Conservation (phyloP, 1,139 yeast genomes). For the Lodderomyces metapsilosis region DNA sequence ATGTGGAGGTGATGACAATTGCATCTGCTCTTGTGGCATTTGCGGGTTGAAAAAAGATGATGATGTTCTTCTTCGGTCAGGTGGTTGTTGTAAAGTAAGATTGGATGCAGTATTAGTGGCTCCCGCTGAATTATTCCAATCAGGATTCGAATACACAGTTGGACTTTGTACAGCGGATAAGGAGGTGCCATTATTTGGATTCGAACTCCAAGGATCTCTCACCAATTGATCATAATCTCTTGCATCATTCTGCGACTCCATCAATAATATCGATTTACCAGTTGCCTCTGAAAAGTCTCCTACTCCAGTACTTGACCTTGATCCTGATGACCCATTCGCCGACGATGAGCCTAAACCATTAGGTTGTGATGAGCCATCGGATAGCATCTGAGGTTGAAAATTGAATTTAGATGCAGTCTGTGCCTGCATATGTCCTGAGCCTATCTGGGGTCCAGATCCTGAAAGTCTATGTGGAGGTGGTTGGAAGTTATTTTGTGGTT, state of each 20-base stretch:
- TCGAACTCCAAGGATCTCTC: constrained; percentile 46
- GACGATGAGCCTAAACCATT: constrained; percentile 17
- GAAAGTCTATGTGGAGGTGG: constrained; percentile 15
- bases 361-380: constrained; percentile 10
- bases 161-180: constrained; percentile 30
- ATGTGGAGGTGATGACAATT: constrained; percentile 3
- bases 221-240: constrained; percentile 52
- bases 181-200: constrained; percentile 4
- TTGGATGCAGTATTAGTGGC: constrained; percentile 9
- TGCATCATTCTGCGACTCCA: constrained; percentile 57
- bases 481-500: constrained; percentile 11
- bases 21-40: constrained; percentile 7
- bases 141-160: constrained; percentile 18
- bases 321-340: constrained; percentile 14
- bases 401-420: constrained; percentile 3
- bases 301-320: neutral
- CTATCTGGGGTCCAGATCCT: neutral
- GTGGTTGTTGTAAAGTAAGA: constrained; percentile 9
- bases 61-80: constrained; percentile 8
- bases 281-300: constrained; percentile 35
- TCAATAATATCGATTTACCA: constrained; percentile 54
- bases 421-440: constrained; percentile 11
- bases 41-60: constrained; percentile 6
- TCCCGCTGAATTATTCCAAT: constrained; percentile 15
- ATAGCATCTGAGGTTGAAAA: constrained; percentile 12